phyloP scores from a whole-genome alignment of 768 basidiomycete genomes.

The Piloderma croceum region DNA sequence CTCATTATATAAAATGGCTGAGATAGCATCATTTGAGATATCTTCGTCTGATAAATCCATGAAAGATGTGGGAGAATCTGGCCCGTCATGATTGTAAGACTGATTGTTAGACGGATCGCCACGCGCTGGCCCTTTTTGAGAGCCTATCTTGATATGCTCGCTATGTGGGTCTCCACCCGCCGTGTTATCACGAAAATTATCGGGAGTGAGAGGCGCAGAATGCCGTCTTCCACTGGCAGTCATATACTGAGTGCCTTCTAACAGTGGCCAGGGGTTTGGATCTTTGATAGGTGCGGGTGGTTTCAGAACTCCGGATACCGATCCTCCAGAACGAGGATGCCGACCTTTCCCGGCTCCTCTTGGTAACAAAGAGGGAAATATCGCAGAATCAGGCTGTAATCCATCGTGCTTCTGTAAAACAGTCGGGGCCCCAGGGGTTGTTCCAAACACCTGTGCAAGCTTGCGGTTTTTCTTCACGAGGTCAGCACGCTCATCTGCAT shows the following conservation, averaged over 20 bases:
- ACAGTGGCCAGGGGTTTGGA: slow-evolving; percentile 29
- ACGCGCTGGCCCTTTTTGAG: slow-evolving; percentile 12
- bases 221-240: slow-evolving; percentile 39
- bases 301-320: slow-evolving; percentile 22
- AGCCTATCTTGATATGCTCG: slow-evolving; percentile 16
- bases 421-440: slow-evolving; percentile 48
- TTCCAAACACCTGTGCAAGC: slow-evolving; percentile 75
- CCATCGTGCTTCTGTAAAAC: slow-evolving; percentile 27
- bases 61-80: slow-evolving; percentile 39
- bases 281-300: slow-evolving; percentile 3
- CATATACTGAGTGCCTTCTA: slow-evolving; percentile 23
- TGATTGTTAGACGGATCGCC: slow-evolving; percentile 10
- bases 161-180: neutral
- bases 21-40: slow-evolving; percentile 27
- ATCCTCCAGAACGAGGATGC: slow-evolving; percentile 26
- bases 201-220: slow-evolving; percentile 50
- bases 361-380: slow-evolving; percentile 21
- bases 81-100: slow-evolving; percentile 1
- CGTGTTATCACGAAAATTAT: too few relatives aligned
- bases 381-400: slow-evolving; percentile 10
- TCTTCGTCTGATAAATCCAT: slow-evolving; percentile 61
- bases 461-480: slow-evolving; percentile 71
- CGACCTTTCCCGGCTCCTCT: slow-evolving; percentile 18
- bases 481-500: slow-evolving; percentile 61
- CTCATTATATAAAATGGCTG: slow-evolving; percentile 18